These are phyloP conservation scores for Rhinocladiella mackenziei DNA, from an alignment of 2,329 filamentous ascomycete genomes.

Conservation along the genomic window DNA sequence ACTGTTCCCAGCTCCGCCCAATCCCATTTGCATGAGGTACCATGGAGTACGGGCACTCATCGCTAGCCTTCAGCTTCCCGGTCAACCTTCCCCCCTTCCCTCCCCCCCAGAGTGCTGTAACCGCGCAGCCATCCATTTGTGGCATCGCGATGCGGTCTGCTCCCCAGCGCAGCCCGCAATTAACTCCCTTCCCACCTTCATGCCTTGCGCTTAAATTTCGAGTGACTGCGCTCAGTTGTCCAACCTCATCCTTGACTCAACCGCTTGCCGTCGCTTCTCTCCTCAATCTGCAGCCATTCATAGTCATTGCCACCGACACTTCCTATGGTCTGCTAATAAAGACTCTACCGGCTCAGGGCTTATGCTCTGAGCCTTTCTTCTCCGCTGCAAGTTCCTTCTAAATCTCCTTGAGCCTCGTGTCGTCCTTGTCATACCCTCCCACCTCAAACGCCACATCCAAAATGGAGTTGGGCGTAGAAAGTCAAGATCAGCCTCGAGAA, in stretches of 20 bases:
- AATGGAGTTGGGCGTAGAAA: conserved; percentile 13
- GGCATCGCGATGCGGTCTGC: no score
- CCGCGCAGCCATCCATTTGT: no score
- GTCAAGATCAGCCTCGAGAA: neutral
- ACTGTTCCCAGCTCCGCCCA: no score
- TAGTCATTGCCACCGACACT: conserved; percentile 9
- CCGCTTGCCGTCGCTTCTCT: conserved; percentile 10
- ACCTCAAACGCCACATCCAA: neutral
- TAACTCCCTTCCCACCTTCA: neutral
- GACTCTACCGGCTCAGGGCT: conserved; percentile 20
- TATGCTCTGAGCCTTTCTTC: conserved; percentile 20
- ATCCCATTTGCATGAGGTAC: no score
- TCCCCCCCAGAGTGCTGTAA: no score
- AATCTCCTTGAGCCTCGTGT: no score
- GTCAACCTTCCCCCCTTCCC: neutral
- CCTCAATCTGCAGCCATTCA: conserved; percentile 7
- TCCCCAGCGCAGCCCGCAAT: no score
- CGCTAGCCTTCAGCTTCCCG: neutral
- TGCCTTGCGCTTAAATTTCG: neutral
- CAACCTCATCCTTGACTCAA: conserved; percentile 12
- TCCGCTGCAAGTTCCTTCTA: no score
- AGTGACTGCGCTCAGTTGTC: conserved; percentile 7
- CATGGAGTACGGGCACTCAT: no score
- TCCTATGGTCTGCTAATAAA: conserved; percentile 21
- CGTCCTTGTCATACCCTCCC: neutral